Base-by-base conservation (phyloP, 345 rosid genomes). In the Brassica nigra region DNA sequence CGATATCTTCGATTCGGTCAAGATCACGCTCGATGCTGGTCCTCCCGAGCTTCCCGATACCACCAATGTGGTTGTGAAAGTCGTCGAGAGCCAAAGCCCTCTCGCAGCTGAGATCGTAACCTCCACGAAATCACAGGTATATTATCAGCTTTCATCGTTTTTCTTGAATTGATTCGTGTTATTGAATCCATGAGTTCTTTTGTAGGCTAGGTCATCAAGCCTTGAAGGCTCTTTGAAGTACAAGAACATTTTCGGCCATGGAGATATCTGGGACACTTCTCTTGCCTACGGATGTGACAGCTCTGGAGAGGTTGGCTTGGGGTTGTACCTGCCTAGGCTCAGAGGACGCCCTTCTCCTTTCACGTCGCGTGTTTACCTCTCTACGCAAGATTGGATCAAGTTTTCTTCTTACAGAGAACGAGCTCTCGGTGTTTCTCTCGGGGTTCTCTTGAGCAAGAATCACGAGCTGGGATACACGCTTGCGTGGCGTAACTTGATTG, bases 21-120 rank as follows among this genome's bases (percentile, higher is more conserved):
- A 68, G 49, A 89, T 95, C 20, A 90, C 88, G 52, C 91, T 91
- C 58, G 97, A 93, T 78, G 83, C 95, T 5, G 98, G 97, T 12
- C 99, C 99, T 33, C 87, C 84, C 16, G 98, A 93, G 88, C 89
- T 95, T 20, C 93, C 99, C 5, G 98, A 90, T n/a, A 88, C 97
- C 9, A 88, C 91, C 37, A 91, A 89, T 76, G 97, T 92, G 29
- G 76, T 93, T 6, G 84, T 92, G 58, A 80, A 90, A 44, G 95
- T 95, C 58, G 88, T 82, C 29, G 99, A 95, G 87, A 80, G 88
- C 42, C 71, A 54, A 64, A 88, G 77, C 76, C 91, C 89, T 1
- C 12, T 91, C 33, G 71, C 91, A 1, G 97, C 90, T 23, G 89
- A 89, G 78, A 37, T 89, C 27, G 97, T 97, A 16, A 88, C 86